Conservation (phyloP, 2,329 filamentous ascomycete species). For the Verticillium nubilum region DNA sequence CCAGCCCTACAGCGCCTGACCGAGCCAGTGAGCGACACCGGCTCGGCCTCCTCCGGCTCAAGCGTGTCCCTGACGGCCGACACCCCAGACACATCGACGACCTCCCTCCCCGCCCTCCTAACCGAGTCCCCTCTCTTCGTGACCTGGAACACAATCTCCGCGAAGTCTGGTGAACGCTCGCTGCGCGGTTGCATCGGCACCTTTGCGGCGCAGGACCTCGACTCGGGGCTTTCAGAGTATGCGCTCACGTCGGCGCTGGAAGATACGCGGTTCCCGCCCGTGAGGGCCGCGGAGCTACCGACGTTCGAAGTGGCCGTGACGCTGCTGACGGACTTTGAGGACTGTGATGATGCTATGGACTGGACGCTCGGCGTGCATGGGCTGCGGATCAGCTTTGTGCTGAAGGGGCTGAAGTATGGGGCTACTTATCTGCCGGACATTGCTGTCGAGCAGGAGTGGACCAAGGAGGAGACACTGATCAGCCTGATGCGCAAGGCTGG, state of each 20-base stretch:
- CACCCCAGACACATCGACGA: slow-evolving; percentile 38
- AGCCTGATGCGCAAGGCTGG: slow-evolving; percentile 94
- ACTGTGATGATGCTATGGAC: slow-evolving; percentile 66
- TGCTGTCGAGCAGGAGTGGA: slow-evolving; percentile 89
- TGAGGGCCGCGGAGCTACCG: slow-evolving; percentile 49
- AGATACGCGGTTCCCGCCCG: slow-evolving; percentile 57
- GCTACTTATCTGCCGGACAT: slow-evolving; percentile 93
- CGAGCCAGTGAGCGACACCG: slow-evolving; percentile 18
- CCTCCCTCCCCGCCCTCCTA: slow-evolving; percentile 29
- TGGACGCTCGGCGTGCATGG: slow-evolving; percentile 87
- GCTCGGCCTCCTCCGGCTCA: slow-evolving; percentile 27
- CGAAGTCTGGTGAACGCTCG: slow-evolving; percentile 49
- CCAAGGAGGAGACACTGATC: slow-evolving; percentile 82
- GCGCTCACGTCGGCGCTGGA: slow-evolving; percentile 71
- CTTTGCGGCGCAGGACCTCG: slow-evolving; percentile 72
- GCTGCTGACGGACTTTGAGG: slow-evolving; percentile 80
- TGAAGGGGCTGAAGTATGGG: slow-evolving; percentile 67
- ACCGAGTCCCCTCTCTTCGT: slow-evolving; percentile 76
- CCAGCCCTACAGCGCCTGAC: slow-evolving; percentile 38
- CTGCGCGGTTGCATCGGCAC: slow-evolving; percentile 96
- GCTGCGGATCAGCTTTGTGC: slow-evolving; percentile 77
- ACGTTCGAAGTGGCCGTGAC: slow-evolving; percentile 65
- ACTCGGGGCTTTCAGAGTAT: slow-evolving; percentile 70
- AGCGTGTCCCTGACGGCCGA: slow-evolving; percentile 30
- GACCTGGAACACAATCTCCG: slow-evolving; percentile 79